A percentile compares a stretch with the other conserved stretches of the same genome.
phyloP scores from a whole-genome alignment of 805 yeast species.

The Cyberlindnera nakhonratchasimensis region DNA sequence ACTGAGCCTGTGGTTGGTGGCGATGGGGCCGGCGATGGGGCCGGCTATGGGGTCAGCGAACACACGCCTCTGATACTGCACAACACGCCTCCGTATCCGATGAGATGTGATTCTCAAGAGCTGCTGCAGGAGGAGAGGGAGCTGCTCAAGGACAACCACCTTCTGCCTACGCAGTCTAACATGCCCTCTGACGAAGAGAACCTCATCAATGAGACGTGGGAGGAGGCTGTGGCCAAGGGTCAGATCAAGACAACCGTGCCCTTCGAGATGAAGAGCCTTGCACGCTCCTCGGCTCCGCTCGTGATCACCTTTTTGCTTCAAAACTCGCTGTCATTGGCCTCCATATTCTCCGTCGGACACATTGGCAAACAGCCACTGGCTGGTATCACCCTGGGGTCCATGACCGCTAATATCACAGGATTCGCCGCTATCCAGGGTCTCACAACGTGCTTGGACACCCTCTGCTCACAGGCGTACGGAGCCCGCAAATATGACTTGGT shows the following conservation, averaged over 20 bases:
- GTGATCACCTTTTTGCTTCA: conserved; percentile 28
- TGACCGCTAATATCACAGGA: conserved; percentile 75
- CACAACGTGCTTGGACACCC: conserved; percentile 77
- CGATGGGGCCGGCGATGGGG: neutral
- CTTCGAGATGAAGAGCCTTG: conserved; percentile 21
- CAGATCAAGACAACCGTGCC: conserved; percentile 20
- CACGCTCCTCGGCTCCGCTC: conserved; percentile 24
- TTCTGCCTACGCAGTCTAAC: conserved; percentile 10
- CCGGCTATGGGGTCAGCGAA: conserved; percentile 9
- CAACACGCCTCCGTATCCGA: neutral
- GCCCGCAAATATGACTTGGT: conserved; percentile 70
- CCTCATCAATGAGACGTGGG: conserved; percentile 24
- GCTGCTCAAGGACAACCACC: conserved; percentile 21
- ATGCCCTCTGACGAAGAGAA: conserved; percentile 9
- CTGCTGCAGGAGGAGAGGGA: conserved; percentile 24
- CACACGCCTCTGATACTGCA: conserved; percentile 13
- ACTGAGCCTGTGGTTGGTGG: too few relatives aligned
- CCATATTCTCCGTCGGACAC: conserved; percentile 57
- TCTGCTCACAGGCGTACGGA: conserved; percentile 85
- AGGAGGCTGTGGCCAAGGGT: conserved; percentile 24
- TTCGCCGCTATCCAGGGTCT: conserved; percentile 81
- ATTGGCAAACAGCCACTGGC: conserved; percentile 76
- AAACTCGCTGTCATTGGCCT: conserved; percentile 27
- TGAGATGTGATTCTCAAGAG: conserved; percentile 6
- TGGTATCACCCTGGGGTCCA: conserved; percentile 77